phyloP scores from a whole-genome alignment of 2,329 filamentous ascomycete genomes.

The Ceratocystis albifundus region DNA sequence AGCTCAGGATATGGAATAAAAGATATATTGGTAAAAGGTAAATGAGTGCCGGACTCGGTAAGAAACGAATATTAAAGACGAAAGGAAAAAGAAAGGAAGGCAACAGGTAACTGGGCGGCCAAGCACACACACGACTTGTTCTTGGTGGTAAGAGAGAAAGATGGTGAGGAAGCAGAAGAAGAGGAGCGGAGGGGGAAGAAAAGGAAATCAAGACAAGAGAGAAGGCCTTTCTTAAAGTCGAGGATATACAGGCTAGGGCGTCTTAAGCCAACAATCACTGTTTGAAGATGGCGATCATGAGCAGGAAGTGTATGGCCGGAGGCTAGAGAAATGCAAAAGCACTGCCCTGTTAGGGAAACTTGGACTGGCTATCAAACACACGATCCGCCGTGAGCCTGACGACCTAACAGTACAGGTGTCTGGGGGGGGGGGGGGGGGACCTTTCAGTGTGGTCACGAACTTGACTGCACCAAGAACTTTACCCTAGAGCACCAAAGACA shows the following conservation, averaged over 20 bases:
- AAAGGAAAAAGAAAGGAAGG: conserved; percentile 25
- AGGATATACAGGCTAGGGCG: background rate
- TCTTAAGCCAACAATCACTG: background rate
- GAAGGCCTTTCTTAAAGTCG: conserved; percentile 1
- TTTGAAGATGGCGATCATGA: conserved; percentile 7
- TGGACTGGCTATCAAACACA: conserved; percentile 7
- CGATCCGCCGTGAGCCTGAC: background rate
- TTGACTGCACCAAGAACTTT: no score
- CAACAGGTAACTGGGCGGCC: conserved; percentile 23
- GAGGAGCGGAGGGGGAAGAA: conserved; percentile 24
- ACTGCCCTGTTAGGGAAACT: conserved; percentile 4
- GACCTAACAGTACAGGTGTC: background rate
- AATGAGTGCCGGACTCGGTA: conserved; percentile 25
- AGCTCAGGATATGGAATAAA: conserved; percentile 15
- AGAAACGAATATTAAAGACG: conserved; percentile 26
- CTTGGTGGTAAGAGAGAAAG: conserved; percentile 19
- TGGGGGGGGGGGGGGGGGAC: no score
- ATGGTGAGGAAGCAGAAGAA: conserved; percentile 24
- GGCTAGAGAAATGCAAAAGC: background rate
- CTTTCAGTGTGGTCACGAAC: no score
- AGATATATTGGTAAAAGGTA: conserved; percentile 11
- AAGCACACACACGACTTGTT: conserved; percentile 24
- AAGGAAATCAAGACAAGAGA: background rate
- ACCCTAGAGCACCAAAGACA: no score
- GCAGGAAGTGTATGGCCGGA: background rate